Evolutionary conservation across 805 yeast genomes (phyloP), one percentile per base, ranked within the genome.

Genomic region (Candida mattraensis): DNA sequence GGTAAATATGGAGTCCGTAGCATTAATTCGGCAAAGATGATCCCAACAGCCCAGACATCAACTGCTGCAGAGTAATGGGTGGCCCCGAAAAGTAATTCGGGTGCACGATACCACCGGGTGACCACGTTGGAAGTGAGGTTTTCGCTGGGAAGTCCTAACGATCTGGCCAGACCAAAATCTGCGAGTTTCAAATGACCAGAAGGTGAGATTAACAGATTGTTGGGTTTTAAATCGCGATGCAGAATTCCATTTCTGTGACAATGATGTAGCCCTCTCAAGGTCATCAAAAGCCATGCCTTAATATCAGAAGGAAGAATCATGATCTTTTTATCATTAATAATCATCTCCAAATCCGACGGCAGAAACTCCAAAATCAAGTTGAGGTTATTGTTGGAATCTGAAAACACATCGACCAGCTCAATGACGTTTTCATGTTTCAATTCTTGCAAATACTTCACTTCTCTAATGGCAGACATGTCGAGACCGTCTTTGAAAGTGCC

Each of bases 41-140:
- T 78, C 2, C 99, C 99, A 5, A 89, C 85, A 0, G 98, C 91
- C 99, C 99, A 93, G 9, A 88, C 67, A 62, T 93, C 99, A 3
- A 93, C 76, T 0, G 94, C 94, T 2, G 81, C 82, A 0, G 96
- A 83, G 53, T 93, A 93, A 58, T 87, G 93, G 30, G 82, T 73
- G 0, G 96, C 83, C 1, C 96, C 97, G 43, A 91, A 77, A 16
- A 93, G 64, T 30, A 93, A 66, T 53, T 93, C 99, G 0, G 99
- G 99, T 0, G 98, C 95, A 37, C 98, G 68, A 61, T 93, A 93
- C 99, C 99, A 93, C 42, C 98, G 66, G 3, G 99, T 93, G 2
- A 93, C 99, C 4, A 93, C 99, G 45, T 89, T 91, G 2, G 95
- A 85, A 0, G 98, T 86, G 58, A 93, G 66, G 28, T 72, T 75